These are phyloP conservation scores for Hypoxylon sp. DNA, from an alignment of 2,329 filamentous ascomycete genomes.

Conservation along the genomic window DNA sequence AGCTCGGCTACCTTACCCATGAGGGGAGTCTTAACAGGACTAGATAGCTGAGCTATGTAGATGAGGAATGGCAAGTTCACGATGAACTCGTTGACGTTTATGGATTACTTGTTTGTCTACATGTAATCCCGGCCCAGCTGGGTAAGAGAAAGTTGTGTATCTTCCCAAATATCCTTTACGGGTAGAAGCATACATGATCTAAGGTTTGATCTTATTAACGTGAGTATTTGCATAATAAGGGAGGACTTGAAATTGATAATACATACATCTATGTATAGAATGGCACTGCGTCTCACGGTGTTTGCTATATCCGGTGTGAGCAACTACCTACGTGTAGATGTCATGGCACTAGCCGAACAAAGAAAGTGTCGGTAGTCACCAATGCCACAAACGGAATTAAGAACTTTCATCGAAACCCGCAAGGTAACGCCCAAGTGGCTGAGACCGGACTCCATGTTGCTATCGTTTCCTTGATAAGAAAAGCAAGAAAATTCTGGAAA, in stretches of 20 bases:
- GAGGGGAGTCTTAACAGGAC: conserved; percentile 6
- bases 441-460: conserved; percentile 12
- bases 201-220: neutral
- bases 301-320: neutral
- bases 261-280: neutral
- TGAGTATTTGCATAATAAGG: too few relatives aligned
- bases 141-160: neutral
- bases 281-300: neutral
- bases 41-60: conserved; percentile 18
- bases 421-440: neutral
- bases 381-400: neutral
- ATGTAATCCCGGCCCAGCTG: conserved; percentile 4
- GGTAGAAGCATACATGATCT: conserved; percentile 14
- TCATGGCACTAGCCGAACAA: neutral
- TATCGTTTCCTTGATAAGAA: conserved; percentile 8
- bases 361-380: neutral
- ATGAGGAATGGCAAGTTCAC: conserved; percentile 13
- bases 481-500: conserved; percentile 35
- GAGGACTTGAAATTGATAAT: neutral
- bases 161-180: neutral
- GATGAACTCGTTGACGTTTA: conserved; percentile 28
- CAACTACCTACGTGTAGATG: neutral
- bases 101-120: conserved; percentile 5
- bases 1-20: conserved; percentile 12
- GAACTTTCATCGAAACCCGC: neutral